Conservation (phyloP, 163 green algal genomes). For the Scenedesmus sp. region DNA sequence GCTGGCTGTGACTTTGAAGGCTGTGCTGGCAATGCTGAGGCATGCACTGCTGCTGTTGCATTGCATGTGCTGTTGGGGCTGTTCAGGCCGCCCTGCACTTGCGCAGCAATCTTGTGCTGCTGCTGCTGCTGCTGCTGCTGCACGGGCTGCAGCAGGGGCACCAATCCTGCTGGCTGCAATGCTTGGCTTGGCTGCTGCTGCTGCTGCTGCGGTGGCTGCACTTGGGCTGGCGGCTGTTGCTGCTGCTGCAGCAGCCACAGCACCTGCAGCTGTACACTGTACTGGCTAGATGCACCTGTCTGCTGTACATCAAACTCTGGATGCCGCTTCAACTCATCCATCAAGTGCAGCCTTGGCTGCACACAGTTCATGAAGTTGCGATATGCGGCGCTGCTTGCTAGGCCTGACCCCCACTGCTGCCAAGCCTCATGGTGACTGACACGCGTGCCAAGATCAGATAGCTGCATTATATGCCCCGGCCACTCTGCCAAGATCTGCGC, state of each 20-base stretch:
- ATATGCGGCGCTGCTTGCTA: not conserved
- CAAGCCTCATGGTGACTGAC: not conserved
- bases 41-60: not conserved
- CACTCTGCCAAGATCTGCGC: not conserved
- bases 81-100: too few species aligned
- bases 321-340: not conserved
- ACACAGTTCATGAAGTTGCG: not conserved
- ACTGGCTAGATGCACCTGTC: too few species aligned
- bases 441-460: not conserved
- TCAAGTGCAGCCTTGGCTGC: not conserved
- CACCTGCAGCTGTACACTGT: not conserved
- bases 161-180: too few species aligned
- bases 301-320: not conserved
- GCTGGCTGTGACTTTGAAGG: too few species aligned
- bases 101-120: too few species aligned
- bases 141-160: too few species aligned
- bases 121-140: too few species aligned
- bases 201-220: too few species aligned
- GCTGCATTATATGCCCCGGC: not conserved
- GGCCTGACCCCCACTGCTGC: not conserved
- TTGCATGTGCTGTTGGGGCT: too few species aligned
- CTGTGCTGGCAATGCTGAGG: not conserved
- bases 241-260: not conserved
- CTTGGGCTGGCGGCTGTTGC: too few species aligned
- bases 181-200: too few species aligned